Base-by-base conservation (phyloP, 2,329 filamentous ascomycete species). In the Xylaria multiplex region DNA sequence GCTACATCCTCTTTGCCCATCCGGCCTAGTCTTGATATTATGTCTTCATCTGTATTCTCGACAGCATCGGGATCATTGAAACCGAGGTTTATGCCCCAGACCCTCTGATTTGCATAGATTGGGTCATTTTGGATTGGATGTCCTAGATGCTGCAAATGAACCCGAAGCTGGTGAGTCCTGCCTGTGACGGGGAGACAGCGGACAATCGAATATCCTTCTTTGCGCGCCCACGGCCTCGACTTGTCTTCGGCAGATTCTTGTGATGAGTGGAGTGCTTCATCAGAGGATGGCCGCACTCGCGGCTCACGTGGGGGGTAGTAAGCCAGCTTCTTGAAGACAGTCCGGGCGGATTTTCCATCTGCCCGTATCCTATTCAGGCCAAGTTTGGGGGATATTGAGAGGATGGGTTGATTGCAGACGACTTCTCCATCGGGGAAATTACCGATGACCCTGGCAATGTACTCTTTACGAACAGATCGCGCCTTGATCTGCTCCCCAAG, bases 41-140 rank as follows among this genome's bases (percentile, higher is more conserved):
- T 91, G 76, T 97, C 93, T 66, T 96, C 92, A 77, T 99, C 96
- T 48, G 90, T 88, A 64, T 93, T 90, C 30, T 86, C 86, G 22
- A 84, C 84, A 2, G 86, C 88, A 56, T 95, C 90, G 14, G 84
- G 81, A 68, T 90, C 88, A 62, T 86, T 82, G 60, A 80, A 86
- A 16, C 93, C 96, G 0, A 99, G 87, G 9, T 90, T 86, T 0
- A 90, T 83, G 0, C 96, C 96, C 84, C 97, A 99, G 11, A 99
- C 96, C 64, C 90, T 89, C 76, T 93, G 90, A 77, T 99, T 99
- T 73, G 93, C 93, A 78, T 99, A 99, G 73, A 99, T 98, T 7
- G 96, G 96, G 76, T 99, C 96, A 78, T 99, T 99, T 70, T 93
- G 90, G 72, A 99, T 98, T 1, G 96, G 96, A 76, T 98, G 92